Evolutionary conservation across 805 yeast genomes (phyloP).

Genomic region (Groenewaldozyma salmanticensis): DNA sequence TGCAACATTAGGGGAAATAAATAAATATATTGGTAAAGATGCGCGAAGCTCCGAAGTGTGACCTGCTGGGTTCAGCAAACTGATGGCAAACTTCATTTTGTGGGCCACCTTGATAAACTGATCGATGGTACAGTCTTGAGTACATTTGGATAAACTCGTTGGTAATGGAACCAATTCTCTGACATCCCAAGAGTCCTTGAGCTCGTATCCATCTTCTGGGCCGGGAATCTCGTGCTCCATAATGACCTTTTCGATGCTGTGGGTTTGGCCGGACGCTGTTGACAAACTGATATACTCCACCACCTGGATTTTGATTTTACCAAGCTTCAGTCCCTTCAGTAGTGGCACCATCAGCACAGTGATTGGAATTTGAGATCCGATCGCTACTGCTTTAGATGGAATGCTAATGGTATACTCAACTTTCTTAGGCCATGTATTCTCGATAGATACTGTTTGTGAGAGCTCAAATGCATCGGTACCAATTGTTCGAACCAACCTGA

Average conservation of each 20-base stretch:
- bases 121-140: conserved; percentile 78
- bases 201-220: conserved; percentile 29
- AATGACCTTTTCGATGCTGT: conserved; percentile 54
- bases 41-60: conserved; percentile 89
- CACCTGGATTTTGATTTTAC: conserved; percentile 58
- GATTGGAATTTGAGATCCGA: conserved; percentile 71
- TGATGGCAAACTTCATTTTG: conserved; percentile 72
- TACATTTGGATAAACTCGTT: conserved; percentile 57
- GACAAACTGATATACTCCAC: conserved; percentile 52
- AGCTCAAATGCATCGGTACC: conserved; percentile 82
- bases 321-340: conserved; percentile 68
- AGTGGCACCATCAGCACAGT: conserved; percentile 68
- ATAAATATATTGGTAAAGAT: conserved; percentile 68
- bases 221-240: conserved; percentile 39
- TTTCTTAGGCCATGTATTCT: conserved; percentile 91
- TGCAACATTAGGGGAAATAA: conserved; percentile 75
- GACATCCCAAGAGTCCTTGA: conserved; percentile 67
- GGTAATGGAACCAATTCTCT: conserved; percentile 56
- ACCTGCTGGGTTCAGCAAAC: conserved; percentile 79
- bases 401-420: conserved; percentile 82
- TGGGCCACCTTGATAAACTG: conserved; percentile 75
- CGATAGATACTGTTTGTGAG: conserved; percentile 86
- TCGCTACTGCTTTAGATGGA: conserved; percentile 82
- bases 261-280: conserved; percentile 42
- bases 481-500: conserved; percentile 77